Evolutionary conservation across 2,329 filamentous ascomycete species (phyloP), one percentile per base, ranked within the genome.

Genomic region (Fusarium sororula): DNA sequence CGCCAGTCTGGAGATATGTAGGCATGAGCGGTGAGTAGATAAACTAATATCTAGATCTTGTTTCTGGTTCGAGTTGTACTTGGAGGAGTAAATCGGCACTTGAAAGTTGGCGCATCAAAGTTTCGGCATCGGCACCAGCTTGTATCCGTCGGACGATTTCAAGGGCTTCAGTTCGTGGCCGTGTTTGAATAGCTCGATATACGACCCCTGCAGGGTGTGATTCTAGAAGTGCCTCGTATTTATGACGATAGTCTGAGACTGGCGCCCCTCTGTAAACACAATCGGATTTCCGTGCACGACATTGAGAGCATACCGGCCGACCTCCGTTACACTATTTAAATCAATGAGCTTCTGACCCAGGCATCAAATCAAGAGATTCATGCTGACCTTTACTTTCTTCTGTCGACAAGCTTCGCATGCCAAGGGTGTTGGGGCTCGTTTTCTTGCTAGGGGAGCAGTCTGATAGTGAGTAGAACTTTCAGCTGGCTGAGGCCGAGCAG

Each of bases 31-130:
- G 51, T 0, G 47, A 55, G 12, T 63, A 63, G 5, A 58, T 48
- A 4, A 72, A 71, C 8, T 60, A 30, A 13, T 70, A 70, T 6
- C 68, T 32, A 0, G 20, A 42, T 26, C 53, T 59, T 6, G 68
- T 60, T 30, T 70, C 68, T 5, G 68, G 68, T 2, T 53, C 39
- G 0, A 70, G 47, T 6, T 30, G 60, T 13, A 70, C 53, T 50
- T 70, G 68, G 3, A 70, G 48, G 4, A 70, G 66, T 14, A 70
- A 22, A 28, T 70, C 48, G 18, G 53, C 66, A 7, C 22, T 60
- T 17, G 42, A 60, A 1, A 70, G 47, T 7, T 70, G 66, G 0
- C 22, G 48, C 13, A 41, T n/a, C n/a, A 70, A 20, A 0, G 66
- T 59, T 4, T 70, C 66, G 0, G 66, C 38, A 13, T 70, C 54